Base-by-base conservation (phyloP, 2,329 filamentous ascomycete genomes). In the Byssoonygena ceratinophila region DNA sequence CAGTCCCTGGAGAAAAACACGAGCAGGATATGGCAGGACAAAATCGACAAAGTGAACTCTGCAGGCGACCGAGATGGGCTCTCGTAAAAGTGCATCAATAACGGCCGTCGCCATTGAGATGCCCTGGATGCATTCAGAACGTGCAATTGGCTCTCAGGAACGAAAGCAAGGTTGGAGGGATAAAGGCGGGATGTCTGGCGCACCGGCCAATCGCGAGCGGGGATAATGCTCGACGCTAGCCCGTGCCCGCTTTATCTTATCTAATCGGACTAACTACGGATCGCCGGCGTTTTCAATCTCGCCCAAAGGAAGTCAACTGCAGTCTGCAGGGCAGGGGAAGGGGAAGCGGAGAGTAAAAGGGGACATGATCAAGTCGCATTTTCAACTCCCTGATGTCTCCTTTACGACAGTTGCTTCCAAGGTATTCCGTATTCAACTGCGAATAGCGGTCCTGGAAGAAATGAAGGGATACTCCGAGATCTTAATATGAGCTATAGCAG, bases 111-210 rank as follows among this genome's bases (percentile, higher is more conserved):
- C 3, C 20, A 18, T 11, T 37, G 31, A 6, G 32, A 36, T 47
- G 45, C 45, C 45, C 45, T 9, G 43, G 25, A 46, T 14, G 29
- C 31, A 34, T 36, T 23, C 44, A 34, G n/a, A 46, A 2, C 27
- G 44, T n/a, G 44, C 44, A 34, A 46, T 46, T 46, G 44, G 44
- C 44, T 46, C 29, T 34, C 44, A 46, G 44, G 44, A 36, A 46
- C 44, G 29, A 46, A 29, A 18, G 44, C 44, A 46, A 46, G 25
- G 43, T 46, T 46, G 29, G 44, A 12, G 11, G 39, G 12, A 45
- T 31, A 32, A 18, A 16, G 25, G 25, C 41, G 41, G 41, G 44
- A 34, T 23, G 29, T 34, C 18, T 27, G 40, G 12, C 23, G 16
- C 44, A 6, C 29, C 25, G 16, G 29, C 44, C 44, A 46, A 46